A percentile compares a stretch with the other conserved stretches of the same genome.
Conservation (phyloP, 2,329 filamentous ascomycete species). For the Colletotrichum sp. region DNA sequence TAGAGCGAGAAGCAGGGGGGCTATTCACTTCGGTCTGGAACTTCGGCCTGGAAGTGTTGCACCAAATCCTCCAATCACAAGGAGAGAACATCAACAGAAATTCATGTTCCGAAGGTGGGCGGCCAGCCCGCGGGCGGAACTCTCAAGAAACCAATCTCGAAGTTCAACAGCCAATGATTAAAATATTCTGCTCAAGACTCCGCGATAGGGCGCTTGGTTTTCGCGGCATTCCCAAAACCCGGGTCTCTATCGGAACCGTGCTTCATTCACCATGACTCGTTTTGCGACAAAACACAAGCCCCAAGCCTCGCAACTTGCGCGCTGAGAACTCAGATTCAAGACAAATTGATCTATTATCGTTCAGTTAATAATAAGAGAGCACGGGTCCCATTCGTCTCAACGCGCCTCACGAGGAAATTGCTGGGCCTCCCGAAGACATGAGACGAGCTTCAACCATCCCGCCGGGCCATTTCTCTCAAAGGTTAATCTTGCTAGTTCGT, state of each 20-base stretch:
- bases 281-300: background rate
- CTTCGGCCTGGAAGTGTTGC: background rate
- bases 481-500: background rate
- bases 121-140: background rate
- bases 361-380: background rate
- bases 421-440: background rate
- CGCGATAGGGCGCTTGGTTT: background rate
- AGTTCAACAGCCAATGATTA: background rate
- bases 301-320: background rate
- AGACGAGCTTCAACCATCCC: background rate
- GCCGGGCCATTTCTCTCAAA: background rate
- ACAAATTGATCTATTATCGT: background rate
- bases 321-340: background rate
- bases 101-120: background rate
- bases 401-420: background rate
- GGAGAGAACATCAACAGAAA: background rate
- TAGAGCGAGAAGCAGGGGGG: background rate
- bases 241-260: background rate
- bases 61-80: background rate
- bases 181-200: background rate
- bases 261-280: background rate
- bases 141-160: background rate
- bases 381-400: background rate
- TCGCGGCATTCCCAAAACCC: background rate
- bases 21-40: background rate